Base-by-base conservation (phyloP, 2,329 filamentous ascomycete species). In the Cryphonectria nitschkei region DNA sequence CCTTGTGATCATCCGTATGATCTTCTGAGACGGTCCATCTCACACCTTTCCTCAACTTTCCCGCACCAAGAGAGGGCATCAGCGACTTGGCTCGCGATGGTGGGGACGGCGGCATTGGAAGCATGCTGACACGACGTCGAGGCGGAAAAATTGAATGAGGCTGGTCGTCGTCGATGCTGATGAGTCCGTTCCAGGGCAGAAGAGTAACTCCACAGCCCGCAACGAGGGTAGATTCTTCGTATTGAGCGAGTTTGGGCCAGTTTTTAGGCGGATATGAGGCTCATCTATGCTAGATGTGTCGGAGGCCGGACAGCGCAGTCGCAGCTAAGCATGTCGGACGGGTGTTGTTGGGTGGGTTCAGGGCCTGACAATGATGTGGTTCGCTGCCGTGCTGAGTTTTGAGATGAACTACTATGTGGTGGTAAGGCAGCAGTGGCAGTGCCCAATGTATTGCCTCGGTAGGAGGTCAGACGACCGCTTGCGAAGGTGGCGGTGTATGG, bases 1-100 rank as follows among this genome's bases (percentile, higher is more conserved):
- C 54, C 26, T 32, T 58, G 6, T 22, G 26, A 32, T 34, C 54
- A 19, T 58, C 54, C 13, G 54, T 58, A 58, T 58, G 29, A 34
- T 58, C 54, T 34, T 58, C 54, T 34, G 54, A 58, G 29, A 58
- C 16, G 26, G 54, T 58, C 54, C 54, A 58, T 58, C 54, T 58
- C 0, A 58, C 54, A 34, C 54, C 26, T 34, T 34, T 19, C 11
- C 54, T 29, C 26, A 16, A 1, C 32, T 32, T 32, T 19, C 6
- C 8, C 29, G 29, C 29, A 32, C 6, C 54, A 14, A 32, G 14
- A 32, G 6, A 58, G 54, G 54, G 26, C 26, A 26, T 29, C 13
- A 58, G 14, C 54, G 14, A 3, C 26, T 58, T 19, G 26, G 54
- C 29, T 19, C 29, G 54, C 54, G 54, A 58, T 58, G 26, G 26